Base-by-base conservation (phyloP, 805 yeast genomes). In the Spathaspora arborariae region DNA sequence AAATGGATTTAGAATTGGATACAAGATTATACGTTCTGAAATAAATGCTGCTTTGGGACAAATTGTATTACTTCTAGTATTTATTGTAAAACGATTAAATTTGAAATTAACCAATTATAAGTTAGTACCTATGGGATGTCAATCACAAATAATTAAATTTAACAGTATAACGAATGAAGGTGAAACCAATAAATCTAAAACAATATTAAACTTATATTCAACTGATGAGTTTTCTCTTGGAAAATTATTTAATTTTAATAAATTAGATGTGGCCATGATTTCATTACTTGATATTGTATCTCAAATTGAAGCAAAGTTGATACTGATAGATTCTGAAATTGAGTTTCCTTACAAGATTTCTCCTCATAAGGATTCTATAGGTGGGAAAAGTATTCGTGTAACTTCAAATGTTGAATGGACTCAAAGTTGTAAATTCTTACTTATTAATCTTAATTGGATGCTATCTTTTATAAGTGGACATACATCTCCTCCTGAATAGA, bases 41-140 rank as follows among this genome's bases (percentile, higher is more conserved):
- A 84, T 89, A 38, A 91, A 90, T 59, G 94, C 95, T 1, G 97
- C 96, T 0, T 66, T 91, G 56, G 98, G 98, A 0, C 96, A 91
- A 54, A 68, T 91, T 2, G 78, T 88, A 2, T 65, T 89, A 10
- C 64, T 92, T 16, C 60, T 91, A 24, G 75, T 84, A 0, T 87
- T 92, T 1, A 74, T 90, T 2, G 64, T 79, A 1, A 68, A 79
- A 10, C 72, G 83, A 39, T 69, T 89, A 24, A 72, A 78, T 7
- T 62, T 88, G 20, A 72, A 73, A 26, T 59, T 88, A 7, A 67
- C 69, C 0, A 79, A 80, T 3, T 91, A 86, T 62, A 78, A 77
- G 49, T 63, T 91, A 15, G 76, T 81, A 19, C 96, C 97, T 0
- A 71, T 88, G 79, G 97, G 97, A 0, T 85, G 96, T 1, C 82